Percentiles rank a stretch among this genome's conserved stretches.
Conservation (phyloP, 768 basidiomycete species). For the Termitomyces sp. region DNA sequence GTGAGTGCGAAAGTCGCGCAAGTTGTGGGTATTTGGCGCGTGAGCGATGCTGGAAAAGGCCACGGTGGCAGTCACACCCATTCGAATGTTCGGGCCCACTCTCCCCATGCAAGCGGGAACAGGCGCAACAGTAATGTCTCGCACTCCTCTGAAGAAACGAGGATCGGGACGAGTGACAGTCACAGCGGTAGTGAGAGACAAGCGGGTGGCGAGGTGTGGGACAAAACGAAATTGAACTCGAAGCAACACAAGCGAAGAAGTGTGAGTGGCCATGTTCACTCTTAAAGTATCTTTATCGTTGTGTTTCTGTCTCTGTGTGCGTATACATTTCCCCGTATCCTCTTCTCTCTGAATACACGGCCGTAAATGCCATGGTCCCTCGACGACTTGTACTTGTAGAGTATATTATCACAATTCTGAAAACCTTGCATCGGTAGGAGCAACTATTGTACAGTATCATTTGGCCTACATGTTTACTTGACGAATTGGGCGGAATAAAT, state of each 20-base stretch:
- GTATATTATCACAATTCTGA: neutral
- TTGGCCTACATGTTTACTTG: neutral
- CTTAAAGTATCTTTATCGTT: neutral
- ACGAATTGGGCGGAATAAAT: neutral
- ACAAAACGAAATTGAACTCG: neutral
- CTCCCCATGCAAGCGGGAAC: neutral
- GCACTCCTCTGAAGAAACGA: neutral
- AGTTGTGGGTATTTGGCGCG: conserved; percentile 24
- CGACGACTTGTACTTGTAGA: neutral
- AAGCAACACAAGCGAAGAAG: neutral
- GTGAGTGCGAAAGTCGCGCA: conserved; percentile 22
- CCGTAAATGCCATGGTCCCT: neutral
- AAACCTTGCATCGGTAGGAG: neutral
- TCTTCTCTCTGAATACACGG: neutral
- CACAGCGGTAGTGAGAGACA: neutral
- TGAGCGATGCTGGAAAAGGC: neutral
- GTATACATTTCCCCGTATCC: neutral
- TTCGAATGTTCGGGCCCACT: neutral
- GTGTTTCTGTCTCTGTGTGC: neutral
- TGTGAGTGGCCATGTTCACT: neutral
- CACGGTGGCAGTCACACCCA: neutral
- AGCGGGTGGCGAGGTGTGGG: neutral
- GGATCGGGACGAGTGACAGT: neutral
- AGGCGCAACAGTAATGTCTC: neutral
- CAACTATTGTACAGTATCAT: neutral